A percentile compares a stretch with the other conserved stretches of the same genome.
Evolutionary conservation across 495 filamentous ascomycete genomes (phyloP).

Genomic region (Hyaloscypha variabilis): DNA sequence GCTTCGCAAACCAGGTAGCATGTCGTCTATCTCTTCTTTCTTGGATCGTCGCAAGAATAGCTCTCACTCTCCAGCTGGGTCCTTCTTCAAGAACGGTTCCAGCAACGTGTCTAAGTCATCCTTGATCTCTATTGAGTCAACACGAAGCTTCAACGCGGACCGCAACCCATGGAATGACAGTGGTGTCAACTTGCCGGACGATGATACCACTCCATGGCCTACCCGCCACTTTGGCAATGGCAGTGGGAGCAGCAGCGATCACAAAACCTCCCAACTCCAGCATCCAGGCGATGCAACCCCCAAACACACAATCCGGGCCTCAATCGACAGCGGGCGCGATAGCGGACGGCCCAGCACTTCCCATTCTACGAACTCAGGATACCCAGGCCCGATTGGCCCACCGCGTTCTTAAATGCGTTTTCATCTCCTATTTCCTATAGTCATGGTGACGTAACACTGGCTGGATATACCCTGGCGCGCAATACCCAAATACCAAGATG

Average conservation of each 20-base stretch:
- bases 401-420: slow-evolving; percentile 59
- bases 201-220: slow-evolving; percentile 69
- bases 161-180: slow-evolving; percentile 98
- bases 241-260: slow-evolving; percentile 61
- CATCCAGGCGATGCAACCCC: slow-evolving; percentile 79
- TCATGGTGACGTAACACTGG: slow-evolving; percentile 32
- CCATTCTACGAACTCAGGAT: slow-evolving; percentile 91
- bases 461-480: slow-evolving; percentile 38
- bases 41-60: slow-evolving; percentile 92
- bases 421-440: slow-evolving; percentile 29
- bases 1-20: slow-evolving; percentile 88
- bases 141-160: slow-evolving; percentile 80
- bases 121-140: slow-evolving; percentile 89
- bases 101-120: slow-evolving; percentile 94
- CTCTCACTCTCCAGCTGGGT: slow-evolving; percentile 72
- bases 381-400: slow-evolving; percentile 86
- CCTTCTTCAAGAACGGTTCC: slow-evolving; percentile 90
- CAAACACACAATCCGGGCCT: slow-evolving; percentile 77
- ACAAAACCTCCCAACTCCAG: slow-evolving; percentile 66
- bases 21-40: slow-evolving; percentile 90
- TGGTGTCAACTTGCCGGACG: slow-evolving; percentile 88
- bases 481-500: slow-evolving; percentile 34
- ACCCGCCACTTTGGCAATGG: slow-evolving; percentile 57
- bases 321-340: slow-evolving; percentile 89
- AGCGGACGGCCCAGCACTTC: slow-evolving; percentile 91